These are phyloP conservation scores for Cicer chorassanicum DNA, from an alignment of 306 rosid species.

Conservation along the genomic window DNA sequence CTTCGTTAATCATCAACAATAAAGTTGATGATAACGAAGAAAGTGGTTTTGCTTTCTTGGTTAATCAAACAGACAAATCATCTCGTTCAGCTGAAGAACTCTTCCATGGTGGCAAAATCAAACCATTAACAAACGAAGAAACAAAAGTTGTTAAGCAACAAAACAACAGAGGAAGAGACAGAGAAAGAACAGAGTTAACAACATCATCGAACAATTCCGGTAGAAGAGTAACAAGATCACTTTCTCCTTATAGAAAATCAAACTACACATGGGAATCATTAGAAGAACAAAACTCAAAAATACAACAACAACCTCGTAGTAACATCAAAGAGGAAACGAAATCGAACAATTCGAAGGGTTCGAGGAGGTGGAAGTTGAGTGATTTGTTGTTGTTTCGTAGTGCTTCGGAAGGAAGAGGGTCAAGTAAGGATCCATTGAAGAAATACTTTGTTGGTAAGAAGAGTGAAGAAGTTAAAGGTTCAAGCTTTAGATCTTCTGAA, in stretches of 20 bases:
- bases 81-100: conserved; percentile 90
- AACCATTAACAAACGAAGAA: conserved; percentile 51
- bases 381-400: conserved; percentile 82
- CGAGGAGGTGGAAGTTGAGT: conserved; percentile 75
- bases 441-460: conserved; percentile 52
- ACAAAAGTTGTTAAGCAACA: conserved; percentile 3
- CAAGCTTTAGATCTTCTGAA: conserved; percentile 60
- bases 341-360: conserved; percentile 41
- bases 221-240: conserved; percentile 72
- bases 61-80: conserved; percentile 47
- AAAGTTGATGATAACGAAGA: conserved; percentile 20
- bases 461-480: conserved; percentile 55
- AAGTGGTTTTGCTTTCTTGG: conserved; percentile 69
- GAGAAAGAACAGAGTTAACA: conserved; percentile 46
- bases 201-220: conserved; percentile 55
- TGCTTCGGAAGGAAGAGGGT: conserved; percentile 86
- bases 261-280: conserved; percentile 52
- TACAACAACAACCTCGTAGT: conserved; percentile 38
- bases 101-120: conserved; percentile 78
- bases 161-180: conserved; percentile 68
- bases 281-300: conserved; percentile 36
- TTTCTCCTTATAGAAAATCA: conserved; percentile 70
- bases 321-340: conserved; percentile 31
- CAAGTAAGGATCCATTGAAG: conserved; percentile 64
- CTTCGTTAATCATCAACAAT: not conserved